Evolutionary conservation across 805 yeast species (phyloP).

Genomic region (Kuraishia capsulata): DNA sequence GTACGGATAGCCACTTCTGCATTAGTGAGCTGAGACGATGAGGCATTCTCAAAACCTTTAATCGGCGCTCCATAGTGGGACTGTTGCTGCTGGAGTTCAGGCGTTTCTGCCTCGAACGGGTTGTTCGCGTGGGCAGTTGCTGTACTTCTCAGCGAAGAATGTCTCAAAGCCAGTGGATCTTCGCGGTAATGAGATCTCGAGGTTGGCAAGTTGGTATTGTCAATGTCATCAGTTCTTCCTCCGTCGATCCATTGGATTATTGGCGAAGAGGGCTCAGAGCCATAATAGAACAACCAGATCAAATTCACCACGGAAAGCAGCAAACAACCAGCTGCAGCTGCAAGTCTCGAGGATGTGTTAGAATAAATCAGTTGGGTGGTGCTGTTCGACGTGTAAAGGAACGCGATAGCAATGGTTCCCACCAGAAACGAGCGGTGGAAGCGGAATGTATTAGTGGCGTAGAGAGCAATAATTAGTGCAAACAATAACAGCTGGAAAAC

Average conservation of each 20-base stretch:
- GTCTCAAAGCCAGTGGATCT: conserved; percentile 5
- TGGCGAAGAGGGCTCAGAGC: conserved; percentile 86
- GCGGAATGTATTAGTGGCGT: conserved; percentile 54
- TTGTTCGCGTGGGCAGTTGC: conserved; percentile 5
- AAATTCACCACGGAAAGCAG: conserved; percentile 73
- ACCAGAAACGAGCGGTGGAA: conserved; percentile 54
- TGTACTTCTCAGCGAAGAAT: background rate
- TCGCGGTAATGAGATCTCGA: conserved; percentile 9
- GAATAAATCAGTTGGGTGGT: conserved; percentile 73
- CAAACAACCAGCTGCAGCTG: conserved; percentile 91
- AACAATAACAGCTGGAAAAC: conserved; percentile 66
- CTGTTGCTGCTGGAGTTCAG: conserved; percentile 2
- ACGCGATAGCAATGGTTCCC: conserved; percentile 58
- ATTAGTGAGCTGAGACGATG: conserved; percentile 6
- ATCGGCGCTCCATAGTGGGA: conserved; percentile 8
- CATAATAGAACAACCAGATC: conserved; percentile 82
- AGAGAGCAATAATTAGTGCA: conserved; percentile 39
- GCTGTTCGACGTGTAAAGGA: conserved; percentile 77
- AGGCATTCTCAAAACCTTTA: conserved; percentile 27
- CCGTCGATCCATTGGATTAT: conserved; percentile 70
- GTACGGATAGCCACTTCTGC: conserved; percentile 9
- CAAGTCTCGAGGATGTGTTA: conserved; percentile 54
- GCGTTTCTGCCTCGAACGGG: conserved; percentile 8
- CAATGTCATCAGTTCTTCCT: conserved; percentile 16
- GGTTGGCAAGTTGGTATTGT: no score